These are phyloP conservation scores for Citrullus amarus DNA, from an alignment of 306 rosid genomes.

Conservation along the genomic window DNA sequence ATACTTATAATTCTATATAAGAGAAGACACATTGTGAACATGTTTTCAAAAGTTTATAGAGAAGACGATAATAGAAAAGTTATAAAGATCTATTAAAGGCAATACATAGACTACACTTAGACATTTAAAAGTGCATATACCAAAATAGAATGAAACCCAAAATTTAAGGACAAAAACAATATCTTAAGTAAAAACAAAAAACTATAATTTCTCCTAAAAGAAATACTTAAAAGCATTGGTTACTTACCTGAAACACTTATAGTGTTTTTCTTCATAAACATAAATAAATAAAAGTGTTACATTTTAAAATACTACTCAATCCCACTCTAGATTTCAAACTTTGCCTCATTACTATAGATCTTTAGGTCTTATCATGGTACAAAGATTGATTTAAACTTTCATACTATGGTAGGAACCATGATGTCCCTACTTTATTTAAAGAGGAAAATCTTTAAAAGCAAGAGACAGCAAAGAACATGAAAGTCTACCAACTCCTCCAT, in stretches of 20 bases:
- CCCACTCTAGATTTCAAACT: not conserved
- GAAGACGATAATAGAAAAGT: no score
- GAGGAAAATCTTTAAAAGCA: not conserved
- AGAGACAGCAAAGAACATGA: not conserved
- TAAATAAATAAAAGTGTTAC: not conserved
- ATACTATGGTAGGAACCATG: not conserved
- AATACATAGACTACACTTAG: no score
- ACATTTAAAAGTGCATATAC: no score
- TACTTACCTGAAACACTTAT: not conserved
- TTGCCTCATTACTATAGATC: not conserved
- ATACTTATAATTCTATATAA: no score
- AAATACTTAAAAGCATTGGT: not conserved
- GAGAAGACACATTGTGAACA: no score
- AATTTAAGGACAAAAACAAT: no score
- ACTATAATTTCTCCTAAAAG: not conserved
- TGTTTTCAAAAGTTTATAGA: no score
- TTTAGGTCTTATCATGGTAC: not conserved
- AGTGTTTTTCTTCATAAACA: not conserved
- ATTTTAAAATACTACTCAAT: not conserved
- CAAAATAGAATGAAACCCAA: no score
- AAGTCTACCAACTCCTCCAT: constrained; percentile 1
- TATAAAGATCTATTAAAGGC: no score
- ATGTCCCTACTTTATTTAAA: not conserved
- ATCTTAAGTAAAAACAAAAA: no score
- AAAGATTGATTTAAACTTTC: not conserved